Base-by-base conservation (phyloP, 768 basidiomycete species). In the Leccinum disarticulatum region DNA sequence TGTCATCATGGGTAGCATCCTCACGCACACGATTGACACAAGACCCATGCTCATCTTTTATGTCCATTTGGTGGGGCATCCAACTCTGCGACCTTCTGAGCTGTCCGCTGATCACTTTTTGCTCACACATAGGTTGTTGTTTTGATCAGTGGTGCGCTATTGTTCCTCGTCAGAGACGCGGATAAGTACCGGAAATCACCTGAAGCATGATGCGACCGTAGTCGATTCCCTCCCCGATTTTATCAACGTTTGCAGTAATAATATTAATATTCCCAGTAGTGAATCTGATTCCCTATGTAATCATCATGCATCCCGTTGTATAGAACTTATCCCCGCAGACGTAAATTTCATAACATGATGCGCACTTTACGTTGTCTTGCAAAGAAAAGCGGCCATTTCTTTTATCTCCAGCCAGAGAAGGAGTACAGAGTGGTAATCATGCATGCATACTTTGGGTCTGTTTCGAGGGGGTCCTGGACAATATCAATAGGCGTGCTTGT, bases 1-100 rank as follows among this genome's bases (percentile, higher is more conserved):
- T 3, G 30, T 74, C 54, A 55, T 75, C 48, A 71, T 74, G 70
- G 72, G 72, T 7, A 52, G 70, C 43, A 64, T 73, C 35, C 49
- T 73, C 27, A 66, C 68, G 11, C 57, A 61, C 36, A 67, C 72
- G 9, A 69, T 71, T 27, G 49, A 41, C n/a, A 63, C 56, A 0
- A 14, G 15, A 7, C 70, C 70, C 31, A 10, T 71, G 25, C 43
- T 71, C 52, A 9, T 68, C 30, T 71, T 71, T 58, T 60, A 71
- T 36, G 52, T 71, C 6, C 67, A 70, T 19, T n/a, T 61, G 62
- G 71, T 72, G 28, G 27, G 8, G n/a, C 10, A 3, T 19, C 6
- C 3, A 54, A 6, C 15, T 3, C 10, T 47, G 1, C n/a, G 8
- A 15, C 11, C 27, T 11, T 10, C 6, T 25, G 19, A 2, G 5